Conservation (phyloP, 2,329 filamentous ascomycete species). For the Berkeleyomyces basicola region DNA sequence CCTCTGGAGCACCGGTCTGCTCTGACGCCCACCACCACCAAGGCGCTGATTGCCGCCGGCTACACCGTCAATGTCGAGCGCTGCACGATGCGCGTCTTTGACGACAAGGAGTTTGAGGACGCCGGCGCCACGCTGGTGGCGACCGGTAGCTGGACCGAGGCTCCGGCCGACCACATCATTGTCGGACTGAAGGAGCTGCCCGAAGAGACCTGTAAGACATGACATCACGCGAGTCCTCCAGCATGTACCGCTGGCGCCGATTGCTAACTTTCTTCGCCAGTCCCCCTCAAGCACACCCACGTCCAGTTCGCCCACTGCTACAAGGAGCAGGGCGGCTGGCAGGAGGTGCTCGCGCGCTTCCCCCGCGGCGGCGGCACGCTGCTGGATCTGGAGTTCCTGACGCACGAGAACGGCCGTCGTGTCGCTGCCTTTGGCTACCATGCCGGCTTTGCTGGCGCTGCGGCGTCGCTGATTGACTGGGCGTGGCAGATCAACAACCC, state of each 20-base stretch:
- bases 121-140: conserved; percentile 50
- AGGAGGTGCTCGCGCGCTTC: conserved; percentile 63
- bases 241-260: background rate
- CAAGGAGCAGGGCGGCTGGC: conserved; percentile 66
- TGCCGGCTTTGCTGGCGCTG: conserved; percentile 60
- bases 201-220: conserved; percentile 42
- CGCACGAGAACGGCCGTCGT: conserved; percentile 48
- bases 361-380: conserved; percentile 59
- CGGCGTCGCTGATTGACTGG: conserved; percentile 65
- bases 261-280: conserved; percentile 15
- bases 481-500: conserved; percentile 63
- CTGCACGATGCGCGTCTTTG: conserved; percentile 46
- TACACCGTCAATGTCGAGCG: conserved; percentile 52
- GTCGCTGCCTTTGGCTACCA: conserved; percentile 59
- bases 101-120: conserved; percentile 41
- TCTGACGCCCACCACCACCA: conserved; percentile 24
- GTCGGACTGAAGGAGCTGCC: conserved; percentile 65
- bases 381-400: conserved; percentile 75
- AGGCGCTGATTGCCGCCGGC: conserved; percentile 44
- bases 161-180: conserved; percentile 51
- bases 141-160: conserved; percentile 50
- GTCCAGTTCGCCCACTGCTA: conserved; percentile 60
- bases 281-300: conserved; percentile 56
- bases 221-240: background rate
- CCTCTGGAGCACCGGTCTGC: conserved; percentile 36